Evolutionary conservation across 345 rosid species (phyloP), one percentile per base, ranked within the genome.

Genomic region (Ricinus communis): DNA sequence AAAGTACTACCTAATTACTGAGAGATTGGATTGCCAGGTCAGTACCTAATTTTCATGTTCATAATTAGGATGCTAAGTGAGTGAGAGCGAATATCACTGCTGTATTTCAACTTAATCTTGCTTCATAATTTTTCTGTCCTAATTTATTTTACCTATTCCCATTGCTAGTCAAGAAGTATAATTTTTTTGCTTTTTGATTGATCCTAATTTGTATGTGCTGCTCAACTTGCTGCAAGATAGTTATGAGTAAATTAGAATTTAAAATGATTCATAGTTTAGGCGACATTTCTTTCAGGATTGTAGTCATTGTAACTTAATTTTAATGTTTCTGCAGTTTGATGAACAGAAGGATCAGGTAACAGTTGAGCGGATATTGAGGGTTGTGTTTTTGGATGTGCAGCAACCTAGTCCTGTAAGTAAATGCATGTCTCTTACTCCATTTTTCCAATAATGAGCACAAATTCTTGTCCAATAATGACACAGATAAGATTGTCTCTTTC

Each of bases 261-360:
- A n/a, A n/a, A n/a, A n/a, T n/a, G n/a, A n/a, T n/a, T n/a, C n/a
- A n/a, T n/a, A n/a, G n/a, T n/a, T n/a, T n/a, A n/a, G n/a, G n/a
- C n/a, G n/a, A n/a, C n/a, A n/a, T n/a, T n/a, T n/a, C n/a, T n/a
- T n/a, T n/a, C n/a, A n/a, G 47, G 47, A 43, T 43, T 43, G 7
- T 43, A 43, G 2, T 43, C 7, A 11, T 43, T 43, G 47, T 12
- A 43, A 4, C 47, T 12, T 43, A 3, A 8, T 12, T 43, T 43
- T 43, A n/a, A n/a, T n/a, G n/a, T n/a, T n/a, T n/a, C n/a, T 73
- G 70, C 70, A 77, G 81, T 77, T 77, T 68, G 81, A 77, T 68
- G 81, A 77, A 50, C 74, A 73, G 27, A 77, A 63, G 51, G 81
- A 77, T 68, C 56, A 68, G 47, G 81, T 77, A 50, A 69, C 70